These are phyloP conservation scores for Russula olivacea DNA, from an alignment of 768 basidiomycete species.

Conservation along the genomic window DNA sequence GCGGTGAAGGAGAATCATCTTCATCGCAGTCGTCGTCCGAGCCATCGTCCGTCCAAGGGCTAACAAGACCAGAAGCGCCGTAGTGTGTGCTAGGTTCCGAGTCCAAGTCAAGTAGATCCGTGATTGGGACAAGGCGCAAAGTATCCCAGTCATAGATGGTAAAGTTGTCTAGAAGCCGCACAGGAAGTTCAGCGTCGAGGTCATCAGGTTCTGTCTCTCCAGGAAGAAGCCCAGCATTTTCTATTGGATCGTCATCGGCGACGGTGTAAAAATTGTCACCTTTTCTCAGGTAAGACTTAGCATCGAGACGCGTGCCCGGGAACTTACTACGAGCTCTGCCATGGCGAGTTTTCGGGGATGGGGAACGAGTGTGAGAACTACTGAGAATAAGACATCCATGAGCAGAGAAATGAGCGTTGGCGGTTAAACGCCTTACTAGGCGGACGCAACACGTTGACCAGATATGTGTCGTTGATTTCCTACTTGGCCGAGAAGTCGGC, in stretches of 20 bases:
- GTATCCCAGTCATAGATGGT: slow-evolving; percentile 42
- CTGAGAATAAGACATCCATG: neutral
- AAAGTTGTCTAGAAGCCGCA: slow-evolving; percentile 53
- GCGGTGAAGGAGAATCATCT: slow-evolving; percentile 9
- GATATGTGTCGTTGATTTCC: neutral
- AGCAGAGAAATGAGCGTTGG: neutral
- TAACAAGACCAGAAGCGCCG: slow-evolving; percentile 40
- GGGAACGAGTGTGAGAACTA: neutral
- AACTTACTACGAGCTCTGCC: neutral
- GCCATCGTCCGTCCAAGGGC: slow-evolving; percentile 33
- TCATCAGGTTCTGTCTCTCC: slow-evolving; percentile 1
- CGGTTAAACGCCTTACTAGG: neutral
- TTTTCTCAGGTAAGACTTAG: neutral
- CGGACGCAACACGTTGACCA: neutral
- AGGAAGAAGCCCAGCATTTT: neutral
- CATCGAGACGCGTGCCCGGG: no score
- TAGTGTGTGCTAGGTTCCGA: slow-evolving; percentile 25
- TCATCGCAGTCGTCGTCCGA: neutral
- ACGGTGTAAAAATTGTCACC: slow-evolving; percentile 1
- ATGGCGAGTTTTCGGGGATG: neutral
- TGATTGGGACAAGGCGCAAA: slow-evolving; percentile 38
- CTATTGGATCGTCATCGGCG: neutral
- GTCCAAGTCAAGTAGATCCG: slow-evolving; percentile 35
- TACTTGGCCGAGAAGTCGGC: neutral
- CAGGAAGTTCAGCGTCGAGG: slow-evolving; percentile 40